Conservation (phyloP, 345 rosid genomes). For the Camelina hispida region DNA sequence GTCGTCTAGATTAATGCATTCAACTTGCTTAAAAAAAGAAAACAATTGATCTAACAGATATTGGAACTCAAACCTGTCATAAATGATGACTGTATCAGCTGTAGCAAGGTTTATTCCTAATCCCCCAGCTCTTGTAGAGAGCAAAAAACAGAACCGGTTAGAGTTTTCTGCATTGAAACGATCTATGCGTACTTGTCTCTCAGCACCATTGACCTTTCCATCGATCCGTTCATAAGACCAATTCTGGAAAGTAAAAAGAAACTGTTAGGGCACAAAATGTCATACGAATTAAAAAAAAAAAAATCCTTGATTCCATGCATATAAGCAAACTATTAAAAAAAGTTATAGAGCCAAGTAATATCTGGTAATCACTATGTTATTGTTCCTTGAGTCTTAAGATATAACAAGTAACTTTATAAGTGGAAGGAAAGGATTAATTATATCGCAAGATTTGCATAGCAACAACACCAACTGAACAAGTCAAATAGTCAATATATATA, state of each 20-base stretch:
- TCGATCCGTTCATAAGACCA: constrained; percentile 89
- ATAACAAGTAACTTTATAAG: neutral
- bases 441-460: neutral
- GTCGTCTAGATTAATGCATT: neutral
- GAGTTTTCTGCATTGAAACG: constrained; percentile 82
- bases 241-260: constrained; percentile 49
- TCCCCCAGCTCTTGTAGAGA: constrained; percentile 95
- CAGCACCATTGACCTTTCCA: constrained; percentile 88
- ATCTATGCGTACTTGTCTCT: constrained; percentile 88
- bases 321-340: neutral
- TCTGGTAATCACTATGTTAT: neutral
- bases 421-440: neutral
- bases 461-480: neutral
- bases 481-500: neutral
- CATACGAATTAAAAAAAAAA: neutral
- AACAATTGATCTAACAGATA: neutral
- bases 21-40: neutral
- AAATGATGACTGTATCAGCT: constrained; percentile 91
- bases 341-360: neutral
- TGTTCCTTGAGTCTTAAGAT: neutral
- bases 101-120: constrained; percentile 97
- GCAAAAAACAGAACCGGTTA: constrained; percentile 87
- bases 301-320: neutral
- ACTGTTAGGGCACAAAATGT: neutral
- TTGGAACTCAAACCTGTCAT: constrained; percentile 67